These are phyloP conservation scores for Sphaerosporella brunnea DNA, from an alignment of 495 filamentous ascomycete species.

Conservation along the genomic window DNA sequence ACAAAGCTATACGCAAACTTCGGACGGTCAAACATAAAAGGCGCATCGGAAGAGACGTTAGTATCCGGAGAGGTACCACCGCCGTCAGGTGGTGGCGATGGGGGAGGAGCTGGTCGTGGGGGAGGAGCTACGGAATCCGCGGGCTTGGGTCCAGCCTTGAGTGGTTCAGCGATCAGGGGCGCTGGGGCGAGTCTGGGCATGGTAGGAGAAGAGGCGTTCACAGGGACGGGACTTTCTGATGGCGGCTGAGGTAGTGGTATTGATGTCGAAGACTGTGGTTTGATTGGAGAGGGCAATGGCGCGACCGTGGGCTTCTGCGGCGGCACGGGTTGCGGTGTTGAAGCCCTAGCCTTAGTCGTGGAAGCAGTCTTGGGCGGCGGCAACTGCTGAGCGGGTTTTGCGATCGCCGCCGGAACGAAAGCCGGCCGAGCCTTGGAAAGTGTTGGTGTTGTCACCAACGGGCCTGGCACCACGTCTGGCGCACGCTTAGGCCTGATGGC, in stretches of 20 bases:
- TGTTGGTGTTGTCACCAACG: background rate
- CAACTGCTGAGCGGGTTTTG: background rate
- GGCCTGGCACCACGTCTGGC: too few species aligned
- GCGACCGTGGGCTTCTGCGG: background rate
- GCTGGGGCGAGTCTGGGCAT: background rate
- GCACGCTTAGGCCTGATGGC: conserved; percentile 1
- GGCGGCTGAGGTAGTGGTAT: too few species aligned
- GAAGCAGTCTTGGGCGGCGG: background rate
- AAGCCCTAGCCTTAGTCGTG: background rate
- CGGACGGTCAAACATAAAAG: conserved; percentile 4
- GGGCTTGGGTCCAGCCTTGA: background rate
- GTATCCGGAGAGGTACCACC: conserved; percentile 2
- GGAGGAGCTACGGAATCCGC: background rate
- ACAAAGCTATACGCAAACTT: conserved; percentile 7
- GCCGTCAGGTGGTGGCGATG: conserved; percentile 8
- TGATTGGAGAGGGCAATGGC: too few species aligned
- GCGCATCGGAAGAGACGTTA: background rate
- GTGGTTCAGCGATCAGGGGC: background rate
- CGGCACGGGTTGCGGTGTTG: background rate
- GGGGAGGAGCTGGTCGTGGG: conserved; percentile 3
- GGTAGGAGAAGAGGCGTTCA: background rate
- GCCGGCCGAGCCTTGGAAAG: background rate
- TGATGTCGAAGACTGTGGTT: background rate
- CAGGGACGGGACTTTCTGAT: background rate
- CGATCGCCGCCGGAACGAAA: background rate